Base-by-base conservation (phyloP, 2,329 filamentous ascomycete genomes). In the Cercospora berteroae region DNA sequence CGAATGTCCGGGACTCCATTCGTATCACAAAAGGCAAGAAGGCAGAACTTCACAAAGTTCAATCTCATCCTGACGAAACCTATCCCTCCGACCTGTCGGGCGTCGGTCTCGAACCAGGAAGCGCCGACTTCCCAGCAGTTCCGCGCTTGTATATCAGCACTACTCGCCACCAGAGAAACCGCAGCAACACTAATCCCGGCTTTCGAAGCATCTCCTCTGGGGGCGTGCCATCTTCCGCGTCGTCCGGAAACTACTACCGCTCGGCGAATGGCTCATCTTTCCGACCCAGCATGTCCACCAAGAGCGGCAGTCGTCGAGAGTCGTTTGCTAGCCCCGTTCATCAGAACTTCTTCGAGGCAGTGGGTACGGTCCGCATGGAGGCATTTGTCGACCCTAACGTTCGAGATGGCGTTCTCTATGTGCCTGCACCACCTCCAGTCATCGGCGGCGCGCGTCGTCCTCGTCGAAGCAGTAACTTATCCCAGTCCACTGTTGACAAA, bases 301-400 rank as follows among this genome's bases (percentile, higher is more conserved):
- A 72, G 52, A 73, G 71, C 59, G 67, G 69, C 64, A 76, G 73
- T 60, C 64, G 72, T 23, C 70, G 68, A 20, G 71, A 72, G 25
- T 76, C 75, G 2, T 67, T 73, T 39, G 69, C 69, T 58, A 76
- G 74, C 64, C 70, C 74, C 67, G 16, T 73, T 57, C 48, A 72
- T 68, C 20, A 78, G 74, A 86, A 87, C 78, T 94, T 95, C 81
- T 95, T 95, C 75, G 93, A 96, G 73, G 91, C 91, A 1, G 90
- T 96, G 66, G 93, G 94, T 1, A 98, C 94, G 1, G 88, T 98
- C 57, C 88, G 95, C 29, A 98, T 99, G 94, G 94, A 98, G 79
- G 95, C 95, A 0, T 99, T 98, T 78, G 96, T 99, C 72, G 86
- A 88, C 70, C 81, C 82, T 1, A 73, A 72, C 58, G 69, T 76